Conservation (phyloP, 2,329 filamentous ascomycete species). For the Ilyonectria sp. region DNA sequence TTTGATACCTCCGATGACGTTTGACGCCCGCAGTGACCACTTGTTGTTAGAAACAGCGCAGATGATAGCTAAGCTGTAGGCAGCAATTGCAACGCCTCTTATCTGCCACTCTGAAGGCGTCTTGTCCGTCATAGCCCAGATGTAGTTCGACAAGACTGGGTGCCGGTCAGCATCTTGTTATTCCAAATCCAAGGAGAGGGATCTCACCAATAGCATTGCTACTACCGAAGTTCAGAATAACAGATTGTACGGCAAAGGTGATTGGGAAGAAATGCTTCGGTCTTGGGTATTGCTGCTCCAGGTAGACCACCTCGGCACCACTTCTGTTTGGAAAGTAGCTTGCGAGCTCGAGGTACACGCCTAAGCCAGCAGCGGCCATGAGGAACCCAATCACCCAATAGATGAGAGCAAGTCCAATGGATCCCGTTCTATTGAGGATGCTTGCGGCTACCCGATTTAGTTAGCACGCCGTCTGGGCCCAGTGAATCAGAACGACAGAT, state of each 20-base stretch:
- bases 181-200: background rate
- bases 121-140: conserved; percentile 69
- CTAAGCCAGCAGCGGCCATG: conserved; percentile 68
- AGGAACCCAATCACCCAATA: conserved; percentile 76
- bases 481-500: no score
- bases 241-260: conserved; percentile 74
- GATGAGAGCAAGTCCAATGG: conserved; percentile 72
- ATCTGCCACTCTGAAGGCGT: conserved; percentile 71
- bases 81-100: conserved; percentile 76
- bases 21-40: conserved; percentile 69
- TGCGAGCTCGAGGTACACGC: conserved; percentile 75
- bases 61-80: conserved; percentile 71
- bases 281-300: conserved; percentile 77
- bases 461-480: conserved; percentile 43
- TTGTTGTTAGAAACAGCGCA: conserved; percentile 69
- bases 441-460: conserved; percentile 58
- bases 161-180: background rate
- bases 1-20: conserved; percentile 72
- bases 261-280: conserved; percentile 76
- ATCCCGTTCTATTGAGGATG: conserved; percentile 72
- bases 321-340: conserved; percentile 77
- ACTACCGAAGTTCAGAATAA: conserved; percentile 77
- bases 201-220: conserved; percentile 68
- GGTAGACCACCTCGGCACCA: conserved; percentile 76
- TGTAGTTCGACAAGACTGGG: conserved; percentile 72